Conservation (phyloP, 2,329 filamentous ascomycete species). For the Microcyclospora tardicrescens region DNA sequence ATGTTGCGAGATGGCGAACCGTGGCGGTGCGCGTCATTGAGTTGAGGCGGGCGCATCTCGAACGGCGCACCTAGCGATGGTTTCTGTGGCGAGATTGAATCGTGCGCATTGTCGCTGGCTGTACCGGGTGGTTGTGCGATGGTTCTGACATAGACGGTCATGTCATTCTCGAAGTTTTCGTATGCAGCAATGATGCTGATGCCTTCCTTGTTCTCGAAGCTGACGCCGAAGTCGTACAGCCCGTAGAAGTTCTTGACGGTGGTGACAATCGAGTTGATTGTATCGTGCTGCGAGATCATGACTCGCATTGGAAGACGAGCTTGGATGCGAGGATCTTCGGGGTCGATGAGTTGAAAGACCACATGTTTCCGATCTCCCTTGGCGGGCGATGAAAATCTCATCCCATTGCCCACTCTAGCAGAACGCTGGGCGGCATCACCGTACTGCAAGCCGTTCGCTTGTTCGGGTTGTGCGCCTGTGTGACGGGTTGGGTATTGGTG, state of each 20-base stretch:
- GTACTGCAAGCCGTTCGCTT: not conserved
- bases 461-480: slow-evolving; percentile 8
- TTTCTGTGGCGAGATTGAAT: slow-evolving; percentile 34
- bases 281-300: slow-evolving; percentile 89
- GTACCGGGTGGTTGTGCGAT: slow-evolving; percentile 11
- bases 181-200: slow-evolving; percentile 90
- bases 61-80: slow-evolving; percentile 51
- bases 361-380: slow-evolving; percentile 51
- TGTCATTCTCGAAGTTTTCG: slow-evolving; percentile 87
- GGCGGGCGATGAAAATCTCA: slow-evolving; percentile 13
- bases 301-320: slow-evolving; percentile 74
- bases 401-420: slow-evolving; percentile 8
- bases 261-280: slow-evolving; percentile 92
- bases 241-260: slow-evolving; percentile 99
- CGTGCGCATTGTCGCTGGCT: slow-evolving; percentile 12
- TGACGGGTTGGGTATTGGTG: slow-evolving; percentile 25
- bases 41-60: slow-evolving; percentile 48
- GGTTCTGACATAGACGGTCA: slow-evolving; percentile 76
- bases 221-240: slow-evolving; percentile 79
- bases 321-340: slow-evolving; percentile 23
- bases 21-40: slow-evolving; percentile 40
- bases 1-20: slow-evolving; percentile 49
- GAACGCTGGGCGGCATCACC: slow-evolving; percentile 9
- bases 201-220: slow-evolving; percentile 82
- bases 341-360: slow-evolving; percentile 57